These are phyloP conservation scores for Torrubiella hemipterigena DNA, from an alignment of 2,329 filamentous ascomycete species.

Conservation along the genomic window DNA sequence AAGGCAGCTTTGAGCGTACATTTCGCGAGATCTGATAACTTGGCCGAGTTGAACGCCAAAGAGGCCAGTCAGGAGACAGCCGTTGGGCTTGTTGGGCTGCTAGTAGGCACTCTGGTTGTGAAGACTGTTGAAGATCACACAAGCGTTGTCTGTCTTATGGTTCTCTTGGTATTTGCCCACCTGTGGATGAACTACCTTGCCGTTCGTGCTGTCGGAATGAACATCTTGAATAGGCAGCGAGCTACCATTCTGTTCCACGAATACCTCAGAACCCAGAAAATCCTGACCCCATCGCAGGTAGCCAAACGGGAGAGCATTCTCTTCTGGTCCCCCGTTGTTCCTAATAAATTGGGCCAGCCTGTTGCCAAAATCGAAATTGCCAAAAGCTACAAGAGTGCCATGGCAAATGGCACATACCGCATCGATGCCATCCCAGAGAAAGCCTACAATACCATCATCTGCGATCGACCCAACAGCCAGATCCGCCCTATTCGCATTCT, in stretches of 20 bases:
- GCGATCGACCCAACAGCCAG: too few relatives aligned
- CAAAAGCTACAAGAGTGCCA: conserved; percentile 25
- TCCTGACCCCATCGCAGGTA: conserved; percentile 55
- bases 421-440: conserved; percentile 19
- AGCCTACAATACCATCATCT: too few relatives aligned
- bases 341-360: conserved; percentile 13
- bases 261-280: conserved; percentile 32
- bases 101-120: conserved; percentile 72
- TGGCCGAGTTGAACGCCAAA: conserved; percentile 89
- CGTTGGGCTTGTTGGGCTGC: conserved; percentile 77
- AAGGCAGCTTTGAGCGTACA: conserved; percentile 88
- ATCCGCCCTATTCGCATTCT: conserved; percentile 24
- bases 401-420: conserved; percentile 17
- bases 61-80: conserved; percentile 94
- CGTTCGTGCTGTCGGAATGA: conserved; percentile 74
- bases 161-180: conserved; percentile 62
- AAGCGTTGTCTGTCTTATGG: conserved; percentile 63
- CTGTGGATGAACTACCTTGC: conserved; percentile 78
- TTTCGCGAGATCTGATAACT: conserved; percentile 76
- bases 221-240: conserved; percentile 73
- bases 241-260: conserved; percentile 64
- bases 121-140: conserved; percentile 57
- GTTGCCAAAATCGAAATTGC: conserved; percentile 28
- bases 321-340: conserved; percentile 20
- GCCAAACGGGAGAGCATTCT: conserved; percentile 54